Base-by-base conservation (phyloP, 2,329 filamentous ascomycete genomes). In the Hypoxylon sp. region DNA sequence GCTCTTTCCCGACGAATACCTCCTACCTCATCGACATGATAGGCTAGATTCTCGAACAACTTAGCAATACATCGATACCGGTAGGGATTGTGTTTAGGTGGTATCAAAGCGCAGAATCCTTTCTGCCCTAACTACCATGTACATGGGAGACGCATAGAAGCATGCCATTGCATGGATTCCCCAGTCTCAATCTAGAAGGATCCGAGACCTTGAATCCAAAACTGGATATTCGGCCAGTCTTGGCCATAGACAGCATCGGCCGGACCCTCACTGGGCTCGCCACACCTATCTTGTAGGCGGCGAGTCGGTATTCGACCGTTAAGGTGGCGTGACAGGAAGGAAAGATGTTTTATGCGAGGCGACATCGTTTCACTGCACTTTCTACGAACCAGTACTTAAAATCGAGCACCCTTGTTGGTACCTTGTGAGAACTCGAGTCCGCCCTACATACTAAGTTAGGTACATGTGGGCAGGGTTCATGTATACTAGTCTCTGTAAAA, bases 111-210 rank as follows among this genome's bases (percentile, higher is more conserved):
- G 31, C 31, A 26, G 8, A 9, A 38, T 38, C 19, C 15, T 43
- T 32, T 32, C 31, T 40, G 34, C 25, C 35, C 23, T 45, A 37
- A 32, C 50, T 23, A n/a, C 9, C 21, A 25, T 25, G 21, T 25
- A 25, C 21, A 6, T 25, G 9, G 21, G 21, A n/a, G n/a, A n/a
- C n/a, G n/a, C n/a, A n/a, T 21, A 27, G 25, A 37, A 54, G 35
- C 23, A 31, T 44, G 5, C 26, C 32, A 42, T 27, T 17, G 19
- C 51, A 51, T 51, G 41, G 45, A 42, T 37, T 51, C 41, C 41
- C 43, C 41, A 41, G 51, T 55, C 36, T 25, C 30, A 19, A 45
- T 38, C 41, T 51, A 46, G 41, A 43, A 37, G 25, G 13, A n/a
- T 34, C 25, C 15, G 31, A 34, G 26, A 25, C 31, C n/a, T 13